Evolutionary conservation across 345 rosid genomes (phyloP).

Genomic region (Schrenkiella parvula): DNA sequence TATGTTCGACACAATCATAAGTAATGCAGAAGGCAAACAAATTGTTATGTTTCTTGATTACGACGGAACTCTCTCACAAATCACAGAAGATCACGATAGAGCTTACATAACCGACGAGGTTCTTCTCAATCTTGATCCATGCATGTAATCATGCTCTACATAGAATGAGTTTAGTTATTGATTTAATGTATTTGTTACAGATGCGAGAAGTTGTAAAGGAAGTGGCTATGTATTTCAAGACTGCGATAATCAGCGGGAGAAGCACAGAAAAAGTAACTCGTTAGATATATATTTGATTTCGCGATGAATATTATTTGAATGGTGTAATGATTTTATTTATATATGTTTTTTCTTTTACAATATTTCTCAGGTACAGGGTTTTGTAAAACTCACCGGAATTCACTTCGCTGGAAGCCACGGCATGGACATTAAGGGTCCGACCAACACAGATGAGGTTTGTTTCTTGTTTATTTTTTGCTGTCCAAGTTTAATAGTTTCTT

Average conservation of each 20-base stretch:
- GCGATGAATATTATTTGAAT: too few relatives aligned
- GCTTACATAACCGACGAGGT: conserved; percentile 85
- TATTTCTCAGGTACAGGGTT: conserved; percentile 41
- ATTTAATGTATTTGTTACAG: conserved; percentile 19
- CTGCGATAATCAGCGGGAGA: conserved; percentile 87
- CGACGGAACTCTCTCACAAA: conserved; percentile 86
- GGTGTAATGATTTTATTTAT: not conserved
- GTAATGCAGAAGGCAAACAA: conserved; percentile 60
- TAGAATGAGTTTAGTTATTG: not conserved
- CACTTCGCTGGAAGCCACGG: conserved; percentile 96
- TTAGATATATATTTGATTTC: not conserved
- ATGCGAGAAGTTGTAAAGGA: conserved; percentile 76
- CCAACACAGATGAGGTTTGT: conserved; percentile 33
- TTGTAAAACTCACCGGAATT: conserved; percentile 65
- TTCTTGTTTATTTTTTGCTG: not conserved
- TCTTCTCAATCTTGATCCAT: not conserved
- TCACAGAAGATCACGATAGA: conserved; percentile 78
- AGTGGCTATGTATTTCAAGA: conserved; percentile 59
- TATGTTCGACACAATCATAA: conserved; percentile 58
- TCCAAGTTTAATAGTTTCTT: too few relatives aligned
- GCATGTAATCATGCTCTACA: not conserved
- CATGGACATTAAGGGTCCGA: conserved; percentile 93
- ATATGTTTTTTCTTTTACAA: not conserved
- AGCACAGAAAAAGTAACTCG: conserved; percentile 68
- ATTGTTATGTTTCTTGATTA: conserved; percentile 87